phyloP scores from a whole-genome alignment of 192 early-diverging fungal species.

The Rhizophagus sp. region DNA sequence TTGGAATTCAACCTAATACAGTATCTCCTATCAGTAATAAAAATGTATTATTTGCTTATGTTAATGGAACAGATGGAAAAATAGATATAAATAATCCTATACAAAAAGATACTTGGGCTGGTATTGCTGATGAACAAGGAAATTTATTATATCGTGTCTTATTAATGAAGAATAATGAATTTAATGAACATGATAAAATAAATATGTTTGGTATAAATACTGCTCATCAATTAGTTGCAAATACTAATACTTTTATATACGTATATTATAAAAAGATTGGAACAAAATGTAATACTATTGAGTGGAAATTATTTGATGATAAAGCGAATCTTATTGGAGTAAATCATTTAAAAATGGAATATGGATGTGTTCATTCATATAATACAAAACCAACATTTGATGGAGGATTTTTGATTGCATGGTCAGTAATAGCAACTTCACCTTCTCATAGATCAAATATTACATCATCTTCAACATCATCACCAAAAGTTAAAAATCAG shows the following conservation, averaged over 20 bases:
- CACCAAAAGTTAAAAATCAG: background rate
- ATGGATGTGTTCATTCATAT: conserved; percentile 1
- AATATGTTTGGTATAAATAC: background rate
- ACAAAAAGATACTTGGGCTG: conserved; percentile 14
- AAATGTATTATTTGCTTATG: conserved; percentile 3
- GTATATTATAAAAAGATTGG: background rate
- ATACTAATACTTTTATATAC: conserved; percentile 3
- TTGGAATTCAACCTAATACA: conserved; percentile 6
- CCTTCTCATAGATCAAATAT: background rate
- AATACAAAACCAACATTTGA: background rate
- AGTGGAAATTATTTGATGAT: conserved; percentile 5
- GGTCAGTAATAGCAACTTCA: background rate
- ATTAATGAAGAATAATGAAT: background rate
- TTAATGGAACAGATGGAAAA: background rate
- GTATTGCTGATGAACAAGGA: conserved; percentile 8
- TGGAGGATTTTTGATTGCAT: background rate
- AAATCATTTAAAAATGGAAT: background rate
- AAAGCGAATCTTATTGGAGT: background rate
- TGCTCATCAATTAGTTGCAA: conserved; percentile 1
- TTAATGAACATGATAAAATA: background rate
- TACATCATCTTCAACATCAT: background rate
- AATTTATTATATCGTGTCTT: background rate
- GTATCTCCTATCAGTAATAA: background rate
- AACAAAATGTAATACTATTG: background rate
- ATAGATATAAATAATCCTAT: background rate